Evolutionary conservation across 2,329 filamentous ascomycete genomes (phyloP), one percentile per base, ranked within the genome.

Genomic region (Pyrenophora tritici-repentis): DNA sequence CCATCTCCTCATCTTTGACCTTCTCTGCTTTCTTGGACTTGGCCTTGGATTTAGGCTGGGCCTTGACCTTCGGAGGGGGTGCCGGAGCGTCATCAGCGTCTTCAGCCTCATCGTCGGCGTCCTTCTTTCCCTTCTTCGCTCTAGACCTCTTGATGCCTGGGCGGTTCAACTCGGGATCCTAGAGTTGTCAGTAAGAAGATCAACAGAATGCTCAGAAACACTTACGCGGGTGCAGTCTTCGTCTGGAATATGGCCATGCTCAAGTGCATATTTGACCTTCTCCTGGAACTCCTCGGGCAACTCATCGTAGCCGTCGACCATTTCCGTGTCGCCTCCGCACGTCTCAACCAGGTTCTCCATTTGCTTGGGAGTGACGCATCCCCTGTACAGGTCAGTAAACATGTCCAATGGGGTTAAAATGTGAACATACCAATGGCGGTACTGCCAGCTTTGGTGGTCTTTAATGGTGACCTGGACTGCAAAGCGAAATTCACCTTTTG

Each of bases 221-320:
- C 88, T 76, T 81, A 96, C 91, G 10, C 91, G 91, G 29, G 88
- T 93, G 85, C 91, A 97, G 63, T 97, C 93, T 43, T 90, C 87
- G 35, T 90, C 81, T 61, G 89, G 87, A 63, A 97, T 87, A 64
- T 94, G 89, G 18, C 90, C 91, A 69, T 92, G 82, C 51, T 82
- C 80, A 18, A 97, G 73, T 43, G 88, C 90, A 38, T 82, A 82
- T 42, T 82, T 79, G 58, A 97, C 78, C 78, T 94, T 96, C 37
- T 83, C 83, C 73, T 92, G 85, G 1, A 84, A 64, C 2, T 90
- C 87, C 0, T 80, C 76, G 32, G 86, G 76, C 3, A 96, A 75
- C 56, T 94, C 90, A 17, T 95, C 90, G 58, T 83, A 95, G 52
- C 90, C 91, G 68, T 96, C 90, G 48, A 97, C 79, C 53, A 83